Evolutionary conservation across 306 rosid genomes (phyloP), one percentile per base, ranked within the genome.

Genomic region (Cicer judaicum): DNA sequence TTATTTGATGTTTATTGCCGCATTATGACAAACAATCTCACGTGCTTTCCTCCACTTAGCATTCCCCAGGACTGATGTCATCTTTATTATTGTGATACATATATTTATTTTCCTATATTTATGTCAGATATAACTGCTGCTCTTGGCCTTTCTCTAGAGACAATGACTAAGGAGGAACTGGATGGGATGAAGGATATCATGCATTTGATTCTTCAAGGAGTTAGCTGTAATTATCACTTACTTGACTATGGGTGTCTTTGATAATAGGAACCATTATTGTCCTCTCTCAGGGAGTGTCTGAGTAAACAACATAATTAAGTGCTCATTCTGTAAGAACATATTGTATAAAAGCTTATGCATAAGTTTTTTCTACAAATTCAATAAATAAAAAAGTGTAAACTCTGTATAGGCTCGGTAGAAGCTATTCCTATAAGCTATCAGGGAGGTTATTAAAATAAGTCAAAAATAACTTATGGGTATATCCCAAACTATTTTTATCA

Each of bases 121-220:
- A 72, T 70, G 82, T 81, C 66, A 94, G 98, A 94, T 89, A 59
- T 94, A 85, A 79, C 98, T 81, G 98, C 97, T 61, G 97, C 92
- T 11, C 74, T 94, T 10, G 97, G 98, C 84, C 86, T 91, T 72
- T 83, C 87, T 64, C 71, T 94, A 60, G 97, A 91, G 82, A 84
- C 85, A 81, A 82, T 87, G 89, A 87, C 92, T 73, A 91, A 81
- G 80, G 91, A 86, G 70, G 91, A 94, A 59, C 85, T 91, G 70
- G 92, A 94, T 73, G 89, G 81, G 76, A 87, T 82, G 76, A 91
- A 90, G 88, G 90, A 89, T 77, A 90, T 81, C 81, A 77, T 86
- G 90, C 90, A 62, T 69, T 84, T 85, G 74, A 90, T 94, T 88
- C 97, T 94, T 84, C 91, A 90, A 90, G 98, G 98, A 85, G 95